These are phyloP conservation scores for Leccinum subrobustum DNA, from an alignment of 1,284 basidiomycete species.

Conservation along the genomic window DNA sequence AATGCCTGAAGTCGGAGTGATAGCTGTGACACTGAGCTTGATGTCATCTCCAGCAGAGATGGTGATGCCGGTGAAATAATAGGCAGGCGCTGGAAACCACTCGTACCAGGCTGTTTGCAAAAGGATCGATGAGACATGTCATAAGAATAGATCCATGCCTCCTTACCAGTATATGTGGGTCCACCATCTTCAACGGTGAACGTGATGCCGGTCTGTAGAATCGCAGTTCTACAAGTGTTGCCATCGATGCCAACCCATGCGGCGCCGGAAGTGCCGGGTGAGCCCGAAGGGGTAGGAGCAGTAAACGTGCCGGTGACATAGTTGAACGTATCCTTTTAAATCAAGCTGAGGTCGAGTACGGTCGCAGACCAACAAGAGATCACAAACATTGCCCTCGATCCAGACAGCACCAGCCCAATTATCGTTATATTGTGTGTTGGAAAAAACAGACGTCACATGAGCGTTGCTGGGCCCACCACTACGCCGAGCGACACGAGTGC, in stretches of 20 bases:
- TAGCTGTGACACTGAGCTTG: slow-evolving; percentile 3
- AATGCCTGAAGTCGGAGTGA: not conserved
- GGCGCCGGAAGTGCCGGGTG: not conserved
- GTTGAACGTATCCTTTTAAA: slow-evolving; percentile 10
- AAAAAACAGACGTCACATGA: not conserved
- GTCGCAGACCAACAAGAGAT: not conserved
- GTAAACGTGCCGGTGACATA: slow-evolving; percentile 8
- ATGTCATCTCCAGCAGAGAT: slow-evolving; percentile 17
- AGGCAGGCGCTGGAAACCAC: not conserved
- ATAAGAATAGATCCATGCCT: not conserved
- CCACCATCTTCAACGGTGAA: not conserved
- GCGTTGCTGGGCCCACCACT: not conserved
- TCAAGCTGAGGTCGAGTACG: not conserved
- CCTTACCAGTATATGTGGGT: slow-evolving; percentile 11
- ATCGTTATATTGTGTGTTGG: not conserved
- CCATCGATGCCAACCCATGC: slow-evolving; percentile 17
- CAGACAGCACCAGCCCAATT: slow-evolving; percentile 15
- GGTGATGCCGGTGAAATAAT: not conserved
- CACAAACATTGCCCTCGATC: slow-evolving; percentile 1
- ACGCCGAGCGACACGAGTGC: not conserved
- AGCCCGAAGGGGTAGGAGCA: slow-evolving; percentile 9
- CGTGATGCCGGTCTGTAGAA: slow-evolving; percentile 8
- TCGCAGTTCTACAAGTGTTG: not conserved
- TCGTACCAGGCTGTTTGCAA: slow-evolving; percentile 11
- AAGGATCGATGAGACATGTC: not conserved